A percentile compares a stretch with the other conserved stretches of the same genome.
phyloP scores from a whole-genome alignment of 208 protist genomes.

The Trypanosoma avium region DNA sequence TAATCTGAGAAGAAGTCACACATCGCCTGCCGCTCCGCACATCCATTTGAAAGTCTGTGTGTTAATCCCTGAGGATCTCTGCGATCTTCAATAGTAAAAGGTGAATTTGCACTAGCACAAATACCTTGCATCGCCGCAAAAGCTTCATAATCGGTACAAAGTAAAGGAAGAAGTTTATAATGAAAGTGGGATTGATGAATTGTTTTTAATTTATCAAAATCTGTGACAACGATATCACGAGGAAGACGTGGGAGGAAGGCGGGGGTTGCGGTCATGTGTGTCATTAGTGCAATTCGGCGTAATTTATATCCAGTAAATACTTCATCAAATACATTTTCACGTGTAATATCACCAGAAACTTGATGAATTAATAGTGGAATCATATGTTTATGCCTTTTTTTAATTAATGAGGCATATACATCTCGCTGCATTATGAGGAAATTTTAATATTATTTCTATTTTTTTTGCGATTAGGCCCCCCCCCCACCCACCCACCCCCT shows the following conservation, averaged over 20 bases:
- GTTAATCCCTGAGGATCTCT: constrained; percentile 52
- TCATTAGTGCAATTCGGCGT: constrained; percentile 83
- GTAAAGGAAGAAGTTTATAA: constrained; percentile 81
- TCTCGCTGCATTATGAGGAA: constrained; percentile 70
- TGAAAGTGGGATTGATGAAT: constrained; percentile 78
- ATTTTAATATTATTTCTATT: neutral
- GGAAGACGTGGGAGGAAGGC: constrained; percentile 32
- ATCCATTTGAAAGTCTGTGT: constrained; percentile 46
- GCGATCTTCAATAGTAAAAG: constrained; percentile 67
- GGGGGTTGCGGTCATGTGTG: constrained; percentile 41
- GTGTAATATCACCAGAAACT: constrained; percentile 55
- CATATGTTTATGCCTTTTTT: constrained; percentile 56
- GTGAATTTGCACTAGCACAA: constrained; percentile 49
- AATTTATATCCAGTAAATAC: constrained; percentile 64
- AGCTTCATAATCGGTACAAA: constrained; percentile 57
- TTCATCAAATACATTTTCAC: constrained; percentile 64
- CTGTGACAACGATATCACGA: constrained; percentile 61
- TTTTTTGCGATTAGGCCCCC: too few species aligned
- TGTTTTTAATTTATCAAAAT: constrained; percentile 51
- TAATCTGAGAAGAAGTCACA: constrained; percentile 65
- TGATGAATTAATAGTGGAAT: constrained; percentile 69
- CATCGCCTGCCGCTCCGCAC: constrained; percentile 41
- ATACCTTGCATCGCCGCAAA: constrained; percentile 73
- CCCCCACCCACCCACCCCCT: too few species aligned
- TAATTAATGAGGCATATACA: constrained; percentile 71